Conservation (phyloP, 305 asterid species). For the Plantago rigida region DNA sequence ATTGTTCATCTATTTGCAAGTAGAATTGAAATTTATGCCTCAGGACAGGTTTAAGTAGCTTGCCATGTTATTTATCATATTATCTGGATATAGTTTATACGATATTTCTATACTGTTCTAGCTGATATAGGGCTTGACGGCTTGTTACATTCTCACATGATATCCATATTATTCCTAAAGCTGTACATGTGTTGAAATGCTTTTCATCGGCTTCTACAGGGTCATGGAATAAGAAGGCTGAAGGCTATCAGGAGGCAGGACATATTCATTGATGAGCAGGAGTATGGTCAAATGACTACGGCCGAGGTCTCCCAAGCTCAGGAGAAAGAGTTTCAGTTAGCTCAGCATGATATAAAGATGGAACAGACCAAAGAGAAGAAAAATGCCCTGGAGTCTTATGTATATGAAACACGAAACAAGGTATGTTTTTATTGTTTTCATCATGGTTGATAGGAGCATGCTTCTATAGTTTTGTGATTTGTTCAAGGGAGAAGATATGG, state of each 20-base stretch:
- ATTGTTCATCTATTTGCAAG: too few species aligned
- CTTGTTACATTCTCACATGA: neutral
- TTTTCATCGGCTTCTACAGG: conserved; percentile 35
- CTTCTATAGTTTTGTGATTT: conserved; percentile 7
- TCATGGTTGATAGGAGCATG: conserved; percentile 4
- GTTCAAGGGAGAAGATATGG: neutral
- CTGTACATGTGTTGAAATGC: conserved; percentile 18
- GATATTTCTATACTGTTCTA: too few species aligned
- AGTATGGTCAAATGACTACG: conserved; percentile 53
- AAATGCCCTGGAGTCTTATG: conserved; percentile 85
- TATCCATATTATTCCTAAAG: neutral
- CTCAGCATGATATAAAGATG: conserved; percentile 66
- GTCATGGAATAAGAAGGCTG: conserved; percentile 48
- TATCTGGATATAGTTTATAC: too few species aligned
- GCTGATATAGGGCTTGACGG: too few species aligned
- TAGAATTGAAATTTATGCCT: too few species aligned
- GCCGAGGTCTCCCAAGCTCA: conserved; percentile 57
- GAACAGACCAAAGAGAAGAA: conserved; percentile 92
- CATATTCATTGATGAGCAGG: conserved; percentile 50
- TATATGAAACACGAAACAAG: conserved; percentile 88
- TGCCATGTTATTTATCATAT: too few species aligned
- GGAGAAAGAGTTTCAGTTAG: conserved; percentile 55
- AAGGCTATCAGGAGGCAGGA: conserved; percentile 57
- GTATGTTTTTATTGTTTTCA: conserved; percentile 32
- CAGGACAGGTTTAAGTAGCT: too few species aligned